Percentiles rank a stretch among this genome's conserved stretches.
Evolutionary conservation across 345 rosid genomes (phyloP).

Genomic region (Clarkia xantiana): DNA sequence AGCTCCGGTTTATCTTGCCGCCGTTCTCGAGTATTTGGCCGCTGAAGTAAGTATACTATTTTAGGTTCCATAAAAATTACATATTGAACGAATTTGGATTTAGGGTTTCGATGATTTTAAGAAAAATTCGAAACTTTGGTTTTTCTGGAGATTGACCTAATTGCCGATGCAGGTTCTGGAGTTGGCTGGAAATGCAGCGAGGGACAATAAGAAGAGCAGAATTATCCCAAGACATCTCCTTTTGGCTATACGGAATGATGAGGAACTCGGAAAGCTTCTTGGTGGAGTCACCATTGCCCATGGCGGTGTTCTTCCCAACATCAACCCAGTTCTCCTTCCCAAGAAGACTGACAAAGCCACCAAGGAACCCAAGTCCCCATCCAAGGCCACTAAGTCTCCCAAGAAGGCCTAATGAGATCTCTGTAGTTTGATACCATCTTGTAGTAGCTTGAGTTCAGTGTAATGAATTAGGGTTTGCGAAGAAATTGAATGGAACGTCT

Average conservation of each 20-base stretch:
- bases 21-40: conserved; percentile 75
- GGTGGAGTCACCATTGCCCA: conserved; percentile 67
- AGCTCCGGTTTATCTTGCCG: conserved; percentile 72
- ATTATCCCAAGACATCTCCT: conserved; percentile 55
- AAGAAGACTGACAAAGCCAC: conserved; percentile 37
- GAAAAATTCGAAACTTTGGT: too few species aligned
- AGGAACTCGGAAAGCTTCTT: conserved; percentile 51
- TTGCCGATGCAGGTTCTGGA: conserved; percentile 58
- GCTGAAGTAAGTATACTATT: conserved; percentile 74
- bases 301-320: conserved; percentile 66
- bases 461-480: too few species aligned
- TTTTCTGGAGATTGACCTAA: too few species aligned
- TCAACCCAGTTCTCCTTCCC: conserved; percentile 56
- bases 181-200: conserved; percentile 64
- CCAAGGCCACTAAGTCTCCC: conserved; percentile 59
- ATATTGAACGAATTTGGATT: too few species aligned
- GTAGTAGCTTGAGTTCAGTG: too few species aligned
- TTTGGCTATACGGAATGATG: conserved; percentile 59
- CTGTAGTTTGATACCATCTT: too few species aligned
- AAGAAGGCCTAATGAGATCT: conserved; percentile 33
- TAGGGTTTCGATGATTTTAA: too few species aligned
- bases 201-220: conserved; percentile 65
- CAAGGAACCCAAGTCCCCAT: conserved; percentile 48
- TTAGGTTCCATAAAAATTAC: too few species aligned
- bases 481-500: too few species aligned